Percentiles rank a stretch among this genome's conserved stretches.
These are phyloP conservation scores for Penicillium parvum DNA, from an alignment of 495 filamentous ascomycete species.

Conservation along the genomic window DNA sequence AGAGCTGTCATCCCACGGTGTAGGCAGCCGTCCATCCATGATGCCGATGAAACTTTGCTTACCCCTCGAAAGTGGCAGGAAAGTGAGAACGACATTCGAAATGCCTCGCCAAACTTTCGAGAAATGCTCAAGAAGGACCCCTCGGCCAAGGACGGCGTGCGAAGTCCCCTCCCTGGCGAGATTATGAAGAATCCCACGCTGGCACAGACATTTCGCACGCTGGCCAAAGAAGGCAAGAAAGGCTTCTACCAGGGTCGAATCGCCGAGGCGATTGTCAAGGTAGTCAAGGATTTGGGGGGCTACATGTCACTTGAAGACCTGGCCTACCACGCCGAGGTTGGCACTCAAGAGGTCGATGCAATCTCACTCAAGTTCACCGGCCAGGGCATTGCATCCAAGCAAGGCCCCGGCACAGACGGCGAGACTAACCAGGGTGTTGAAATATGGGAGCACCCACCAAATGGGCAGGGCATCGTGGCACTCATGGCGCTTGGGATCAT, in stretches of 20 bases:
- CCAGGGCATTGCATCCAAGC: constrained; percentile 55
- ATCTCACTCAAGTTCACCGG: constrained; percentile 76
- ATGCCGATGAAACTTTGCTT: not conserved
- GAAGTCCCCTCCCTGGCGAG: constrained; percentile 78
- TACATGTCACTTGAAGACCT: constrained; percentile 78
- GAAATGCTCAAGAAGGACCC: constrained; percentile 80
- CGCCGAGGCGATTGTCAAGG: constrained; percentile 74
- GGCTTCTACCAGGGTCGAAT: constrained; percentile 89
- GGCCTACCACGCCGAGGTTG: constrained; percentile 63
- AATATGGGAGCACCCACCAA: constrained; percentile 97
- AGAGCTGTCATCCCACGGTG: constrained; percentile 67
- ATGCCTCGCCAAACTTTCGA: constrained; percentile 73
- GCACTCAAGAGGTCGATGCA: constrained; percentile 73
- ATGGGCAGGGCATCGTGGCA: constrained; percentile 93
- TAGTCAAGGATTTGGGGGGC: constrained; percentile 70
- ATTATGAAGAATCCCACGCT: constrained; percentile 81
- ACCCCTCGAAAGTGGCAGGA: constrained; percentile 56
- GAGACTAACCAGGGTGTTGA: constrained; percentile 59
- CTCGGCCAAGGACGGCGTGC: constrained; percentile 56
- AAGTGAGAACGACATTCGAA: constrained; percentile 54
- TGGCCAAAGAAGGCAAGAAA: constrained; percentile 76
- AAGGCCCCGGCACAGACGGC: constrained; percentile 37
- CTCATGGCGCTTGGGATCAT: constrained; percentile 91
- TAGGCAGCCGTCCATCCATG: constrained; percentile 38
- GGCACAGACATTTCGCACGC: constrained; percentile 72